Conservation (phyloP, 371 early-diverging fungal genomes). For the Zychaea mexicana region DNA sequence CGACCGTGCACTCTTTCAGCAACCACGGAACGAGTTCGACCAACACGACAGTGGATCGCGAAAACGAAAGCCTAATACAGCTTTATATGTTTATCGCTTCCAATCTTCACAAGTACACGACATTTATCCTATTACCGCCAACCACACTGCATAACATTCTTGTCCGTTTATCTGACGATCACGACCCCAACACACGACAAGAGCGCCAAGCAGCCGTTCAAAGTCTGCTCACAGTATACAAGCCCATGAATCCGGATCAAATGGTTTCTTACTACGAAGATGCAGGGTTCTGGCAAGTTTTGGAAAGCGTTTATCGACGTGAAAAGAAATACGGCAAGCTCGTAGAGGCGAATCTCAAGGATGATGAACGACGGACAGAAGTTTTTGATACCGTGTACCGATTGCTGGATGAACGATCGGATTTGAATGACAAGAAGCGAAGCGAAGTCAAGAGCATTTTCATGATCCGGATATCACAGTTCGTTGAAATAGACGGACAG, state of each 20-base stretch:
- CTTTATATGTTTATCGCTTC: slow-evolving; percentile 74
- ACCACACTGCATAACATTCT: slow-evolving; percentile 62
- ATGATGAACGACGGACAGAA: slow-evolving; percentile 54
- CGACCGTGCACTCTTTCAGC: slow-evolving; percentile 40
- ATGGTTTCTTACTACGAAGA: slow-evolving; percentile 64
- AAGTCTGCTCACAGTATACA: slow-evolving; percentile 63
- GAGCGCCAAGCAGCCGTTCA: slow-evolving; percentile 74
- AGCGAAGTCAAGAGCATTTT: slow-evolving; percentile 61
- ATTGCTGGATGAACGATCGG: slow-evolving; percentile 47
- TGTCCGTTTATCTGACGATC: slow-evolving; percentile 57
- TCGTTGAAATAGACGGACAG: slow-evolving; percentile 73
- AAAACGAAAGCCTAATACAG: slow-evolving; percentile 50
- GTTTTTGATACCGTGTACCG: slow-evolving; percentile 65
- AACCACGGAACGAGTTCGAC: slow-evolving; percentile 16
- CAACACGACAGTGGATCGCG: slow-evolving; percentile 1
- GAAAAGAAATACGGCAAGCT: slow-evolving; percentile 68
- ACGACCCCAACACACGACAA: slow-evolving; percentile 51
- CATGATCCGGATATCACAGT: slow-evolving; percentile 63
- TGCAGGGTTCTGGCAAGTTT: slow-evolving; percentile 73
- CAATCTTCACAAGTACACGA: slow-evolving; percentile 66
- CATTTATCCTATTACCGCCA: slow-evolving; percentile 60
- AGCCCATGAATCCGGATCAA: slow-evolving; percentile 57
- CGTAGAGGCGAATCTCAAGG: slow-evolving; percentile 70
- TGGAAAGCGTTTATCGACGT: slow-evolving; percentile 66
- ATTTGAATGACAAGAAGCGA: slow-evolving; percentile 56